These are phyloP conservation scores for Kuraishia hungarica DNA, from an alignment of 805 yeast genomes.

Conservation along the genomic window DNA sequence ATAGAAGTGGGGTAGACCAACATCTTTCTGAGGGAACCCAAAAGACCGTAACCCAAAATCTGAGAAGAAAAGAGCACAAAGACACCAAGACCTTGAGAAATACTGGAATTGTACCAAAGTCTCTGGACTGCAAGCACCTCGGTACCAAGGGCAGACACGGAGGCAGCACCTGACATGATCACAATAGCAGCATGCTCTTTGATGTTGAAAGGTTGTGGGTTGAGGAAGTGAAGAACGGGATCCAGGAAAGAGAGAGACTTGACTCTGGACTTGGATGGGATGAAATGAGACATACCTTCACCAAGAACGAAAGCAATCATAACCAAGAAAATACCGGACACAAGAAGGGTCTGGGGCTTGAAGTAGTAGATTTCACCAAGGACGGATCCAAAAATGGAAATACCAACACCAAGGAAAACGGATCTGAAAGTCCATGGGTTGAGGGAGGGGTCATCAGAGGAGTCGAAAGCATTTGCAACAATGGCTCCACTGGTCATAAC, in stretches of 20 bases:
- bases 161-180: conserved; percentile 40
- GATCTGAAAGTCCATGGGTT: conserved; percentile 30
- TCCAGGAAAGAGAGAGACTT: conserved; percentile 2
- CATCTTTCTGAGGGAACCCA: conserved; percentile 52
- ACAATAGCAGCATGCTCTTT: conserved; percentile 57
- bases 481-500: conserved; percentile 3
- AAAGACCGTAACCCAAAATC: conserved; percentile 57
- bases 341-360: conserved; percentile 26
- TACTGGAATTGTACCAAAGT: conserved; percentile 34
- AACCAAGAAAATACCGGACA: conserved; percentile 23
- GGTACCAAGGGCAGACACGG: conserved; percentile 45
- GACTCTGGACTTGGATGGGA: conserved; percentile 16
- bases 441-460: conserved; percentile 28
- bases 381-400: conserved; percentile 26
- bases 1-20: conserved; percentile 58
- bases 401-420: conserved; percentile 21
- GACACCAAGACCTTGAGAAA: conserved; percentile 47
- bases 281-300: conserved; percentile 17
- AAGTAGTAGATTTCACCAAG: conserved; percentile 25
- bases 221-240: conserved; percentile 20
- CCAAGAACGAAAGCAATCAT: conserved; percentile 23
- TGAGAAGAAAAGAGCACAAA: conserved; percentile 48
- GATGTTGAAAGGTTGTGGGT: conserved; percentile 56
- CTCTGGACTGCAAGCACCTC: conserved; percentile 45
- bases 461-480: conserved; percentile 16